These are phyloP conservation scores for Berberis vulgaris DNA, from an alignment of 164 flowering plant genomes.

Conservation along the genomic window DNA sequence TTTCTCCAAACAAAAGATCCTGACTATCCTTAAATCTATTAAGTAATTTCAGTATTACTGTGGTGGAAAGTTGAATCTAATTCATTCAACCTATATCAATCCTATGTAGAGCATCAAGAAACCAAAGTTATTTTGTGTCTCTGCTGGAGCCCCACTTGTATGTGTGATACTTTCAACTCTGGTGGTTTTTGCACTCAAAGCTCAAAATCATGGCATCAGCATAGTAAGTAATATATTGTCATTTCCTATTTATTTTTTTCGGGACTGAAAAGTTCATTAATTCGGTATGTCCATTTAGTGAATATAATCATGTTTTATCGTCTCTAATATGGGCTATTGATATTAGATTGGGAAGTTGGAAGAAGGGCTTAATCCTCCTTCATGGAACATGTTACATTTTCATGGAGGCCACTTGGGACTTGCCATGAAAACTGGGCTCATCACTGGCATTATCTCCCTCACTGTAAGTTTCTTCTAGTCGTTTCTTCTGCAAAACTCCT, in stretches of 20 bases:
- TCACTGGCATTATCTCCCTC: slow-evolving; percentile 91
- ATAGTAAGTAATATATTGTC: slow-evolving; percentile 39
- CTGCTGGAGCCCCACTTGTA: slow-evolving; percentile 72
- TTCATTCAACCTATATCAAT: not conserved
- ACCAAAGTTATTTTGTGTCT: slow-evolving; percentile 76
- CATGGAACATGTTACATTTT: slow-evolving; percentile 68
- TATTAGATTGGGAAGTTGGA: slow-evolving; percentile 72
- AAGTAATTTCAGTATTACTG: not conserved
- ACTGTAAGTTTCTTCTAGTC: slow-evolving; percentile 43
- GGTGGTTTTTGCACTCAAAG: slow-evolving; percentile 50
- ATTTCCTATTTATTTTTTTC: not conserved
- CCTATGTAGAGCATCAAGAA: slow-evolving; percentile 51
- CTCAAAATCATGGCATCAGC: slow-evolving; percentile 69
- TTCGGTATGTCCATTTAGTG: too few relatives aligned
- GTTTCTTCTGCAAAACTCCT: not conserved
- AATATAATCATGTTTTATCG: too few relatives aligned
- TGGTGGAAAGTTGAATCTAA: not conserved
- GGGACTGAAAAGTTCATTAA: too few relatives aligned
- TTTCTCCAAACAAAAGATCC: too few relatives aligned
- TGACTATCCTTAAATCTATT: too few relatives aligned
- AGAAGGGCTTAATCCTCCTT: slow-evolving; percentile 82
- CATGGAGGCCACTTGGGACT: slow-evolving; percentile 50
- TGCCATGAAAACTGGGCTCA: slow-evolving; percentile 66
- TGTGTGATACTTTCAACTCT: slow-evolving; percentile 66
- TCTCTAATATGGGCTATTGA: too few relatives aligned